phyloP scores from a whole-genome alignment of 257 asterid genomes.

The Ilex aquifolium region DNA sequence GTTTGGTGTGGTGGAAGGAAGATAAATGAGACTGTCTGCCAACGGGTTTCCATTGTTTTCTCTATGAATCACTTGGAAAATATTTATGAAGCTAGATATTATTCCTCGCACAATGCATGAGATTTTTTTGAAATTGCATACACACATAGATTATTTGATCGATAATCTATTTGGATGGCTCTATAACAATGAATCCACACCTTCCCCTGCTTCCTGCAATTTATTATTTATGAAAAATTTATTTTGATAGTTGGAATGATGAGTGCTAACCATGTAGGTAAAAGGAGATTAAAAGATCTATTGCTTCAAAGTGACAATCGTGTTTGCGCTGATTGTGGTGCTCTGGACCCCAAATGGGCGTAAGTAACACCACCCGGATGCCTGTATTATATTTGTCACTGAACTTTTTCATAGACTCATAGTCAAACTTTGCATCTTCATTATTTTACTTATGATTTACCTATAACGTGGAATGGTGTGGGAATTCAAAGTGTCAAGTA shows the following conservation, averaged over 20 bases:
- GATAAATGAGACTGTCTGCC: too few species aligned
- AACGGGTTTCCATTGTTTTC: too few species aligned
- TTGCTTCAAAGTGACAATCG: slow-evolving; percentile 73
- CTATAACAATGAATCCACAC: slow-evolving; percentile 1
- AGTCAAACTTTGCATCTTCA: neutral
- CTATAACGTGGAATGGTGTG: too few species aligned
- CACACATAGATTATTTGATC: neutral
- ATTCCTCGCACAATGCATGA: neutral
- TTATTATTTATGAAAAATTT: slow-evolving; percentile 10
- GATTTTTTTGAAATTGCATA: neutral
- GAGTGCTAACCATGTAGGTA: slow-evolving; percentile 39
- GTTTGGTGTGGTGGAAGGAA: too few species aligned
- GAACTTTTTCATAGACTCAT: neutral
- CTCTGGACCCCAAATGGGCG: slow-evolving; percentile 99
- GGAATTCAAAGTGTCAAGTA: too few species aligned
- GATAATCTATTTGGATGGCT: neutral
- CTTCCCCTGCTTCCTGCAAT: slow-evolving; percentile 1
- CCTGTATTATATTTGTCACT: neutral
- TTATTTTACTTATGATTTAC: too few species aligned
- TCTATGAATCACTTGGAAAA: neutral
- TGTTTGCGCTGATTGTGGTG: slow-evolving; percentile 91
- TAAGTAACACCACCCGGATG: slow-evolving; percentile 39
- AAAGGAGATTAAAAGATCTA: slow-evolving; percentile 76
- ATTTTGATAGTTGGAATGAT: neutral
- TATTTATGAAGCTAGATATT: neutral